These are phyloP conservation scores for Alliaria petiolata DNA, from an alignment of 345 rosid species.

Conservation along the genomic window DNA sequence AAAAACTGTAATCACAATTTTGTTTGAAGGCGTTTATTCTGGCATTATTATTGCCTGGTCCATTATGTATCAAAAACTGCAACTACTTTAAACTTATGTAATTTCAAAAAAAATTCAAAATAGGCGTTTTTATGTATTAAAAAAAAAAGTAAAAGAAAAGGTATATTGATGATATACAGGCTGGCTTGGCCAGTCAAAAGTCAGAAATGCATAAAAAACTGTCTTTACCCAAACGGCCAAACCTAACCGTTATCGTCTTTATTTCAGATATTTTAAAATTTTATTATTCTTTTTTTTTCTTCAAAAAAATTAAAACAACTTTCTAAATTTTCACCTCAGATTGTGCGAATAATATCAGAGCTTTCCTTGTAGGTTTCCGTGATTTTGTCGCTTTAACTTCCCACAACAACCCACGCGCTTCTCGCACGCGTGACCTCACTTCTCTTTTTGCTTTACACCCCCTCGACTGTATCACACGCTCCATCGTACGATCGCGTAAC, in stretches of 20 bases:
- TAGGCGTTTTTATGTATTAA: neutral
- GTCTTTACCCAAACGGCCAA: conserved; percentile 38
- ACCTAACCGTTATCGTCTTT: conserved; percentile 55
- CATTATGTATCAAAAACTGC: neutral
- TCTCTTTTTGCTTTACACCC: neutral
- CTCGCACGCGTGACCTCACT: neutral
- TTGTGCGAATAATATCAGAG: conserved; percentile 29
- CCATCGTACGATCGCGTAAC: neutral
- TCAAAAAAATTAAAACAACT: neutral
- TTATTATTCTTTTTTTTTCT: neutral
- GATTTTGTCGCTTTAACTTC: conserved; percentile 36
- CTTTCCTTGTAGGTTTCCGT: conserved; percentile 33
- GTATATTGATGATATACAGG: conserved; percentile 47
- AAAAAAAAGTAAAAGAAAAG: conserved; percentile 11
- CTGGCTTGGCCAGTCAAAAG: conserved; percentile 61
- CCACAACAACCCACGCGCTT: neutral
- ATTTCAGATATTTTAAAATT: conserved; percentile 35
- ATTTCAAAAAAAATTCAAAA: neutral
- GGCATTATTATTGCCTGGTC: neutral
- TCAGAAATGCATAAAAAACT: conserved; percentile 29
- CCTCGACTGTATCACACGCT: conserved; percentile 18
- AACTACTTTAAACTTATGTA: neutral
- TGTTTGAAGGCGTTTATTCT: neutral
- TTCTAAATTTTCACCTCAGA: conserved; percentile 15
- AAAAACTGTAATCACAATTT: neutral